Evolutionary conservation across 306 rosid species (phyloP), one percentile per base, ranked within the genome.

Genomic region (Vigna hirtella): DNA sequence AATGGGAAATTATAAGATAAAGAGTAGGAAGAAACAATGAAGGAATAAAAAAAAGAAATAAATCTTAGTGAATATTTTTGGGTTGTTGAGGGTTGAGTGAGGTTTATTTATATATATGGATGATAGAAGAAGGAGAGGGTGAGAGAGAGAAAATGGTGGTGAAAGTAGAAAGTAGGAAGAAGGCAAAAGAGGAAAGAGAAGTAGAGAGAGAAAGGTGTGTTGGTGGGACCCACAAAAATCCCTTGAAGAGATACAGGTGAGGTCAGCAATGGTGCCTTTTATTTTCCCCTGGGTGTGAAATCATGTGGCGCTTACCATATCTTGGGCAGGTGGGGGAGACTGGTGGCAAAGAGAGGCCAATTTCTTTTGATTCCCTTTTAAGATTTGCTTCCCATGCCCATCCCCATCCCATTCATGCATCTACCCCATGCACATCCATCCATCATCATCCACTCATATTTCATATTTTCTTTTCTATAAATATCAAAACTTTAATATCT

Each of bases 371-470:
- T 91, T 83, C 89, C 83, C 94, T 88, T 89, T 86, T 66, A 61
- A 85, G 97, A 89, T 91, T 86, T 91, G 97, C 90, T 86, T 89
- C 97, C 91, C 92, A 91, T 89, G 92, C 86, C 88, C 84, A 38
- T 77, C 7, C 16, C 13, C 38, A 34, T 0, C 40, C 10, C 24
- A 55, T 45, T 38, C 79, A 83, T 80, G 77, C 79, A 77, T 73
- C 18, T 26, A 70, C 10, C 76, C 80, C 74, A 59, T 55, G 11
- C 63, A 14, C 67, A 78, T 82, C 45, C 69, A 79, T 59, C 34
- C 34, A 30, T 30, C 34, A 15, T 34, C 38, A 34, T 34, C 38
- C 38, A 34, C 38, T 34, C 7, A 34, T 34, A 0, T 36, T 36
- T 34, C 7, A 34, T 34, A 0, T 36, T 36, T 36, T 36, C 42